phyloP scores from a whole-genome alignment of 2,329 filamentous ascomycete species.

The Aspergillus pseudonomiae region DNA sequence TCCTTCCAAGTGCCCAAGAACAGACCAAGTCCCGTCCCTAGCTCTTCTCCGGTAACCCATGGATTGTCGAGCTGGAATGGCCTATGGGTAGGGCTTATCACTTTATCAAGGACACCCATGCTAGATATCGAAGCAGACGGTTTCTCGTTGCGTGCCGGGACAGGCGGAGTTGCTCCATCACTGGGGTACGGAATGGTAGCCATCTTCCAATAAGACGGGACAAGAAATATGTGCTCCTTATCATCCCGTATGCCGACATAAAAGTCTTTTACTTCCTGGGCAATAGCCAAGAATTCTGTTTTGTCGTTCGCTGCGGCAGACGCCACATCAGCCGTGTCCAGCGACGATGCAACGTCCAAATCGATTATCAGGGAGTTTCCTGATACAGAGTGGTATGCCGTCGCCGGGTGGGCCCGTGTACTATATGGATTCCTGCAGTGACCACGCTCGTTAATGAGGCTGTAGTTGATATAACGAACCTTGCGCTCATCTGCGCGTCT shows the following conservation, averaged over 20 bases:
- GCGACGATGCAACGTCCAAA: conserved; percentile 16
- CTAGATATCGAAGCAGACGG: conserved; percentile 29
- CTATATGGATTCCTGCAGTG: conserved; percentile 25
- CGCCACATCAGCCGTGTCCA: neutral
- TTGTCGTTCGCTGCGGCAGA: neutral
- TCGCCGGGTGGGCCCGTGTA: conserved; percentile 19
- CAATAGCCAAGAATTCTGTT: conserved; percentile 15
- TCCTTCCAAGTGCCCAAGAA: conserved; percentile 46
- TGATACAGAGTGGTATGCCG: conserved; percentile 30
- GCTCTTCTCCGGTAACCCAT: conserved; percentile 52
- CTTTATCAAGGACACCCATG: conserved; percentile 35
- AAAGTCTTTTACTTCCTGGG: conserved; percentile 20
- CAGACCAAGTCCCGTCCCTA: conserved; percentile 43
- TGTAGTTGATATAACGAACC: conserved; percentile 30
- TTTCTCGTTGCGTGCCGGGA: conserved; percentile 21
- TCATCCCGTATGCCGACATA: conserved; percentile 25
- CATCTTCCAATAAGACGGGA: conserved; percentile 25
- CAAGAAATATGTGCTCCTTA: conserved; percentile 22
- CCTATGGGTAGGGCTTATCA: conserved; percentile 33
- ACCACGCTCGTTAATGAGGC: conserved; percentile 27
- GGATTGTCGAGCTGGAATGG: conserved; percentile 36
- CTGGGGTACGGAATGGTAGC: conserved; percentile 22
- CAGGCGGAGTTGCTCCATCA: conserved; percentile 11
- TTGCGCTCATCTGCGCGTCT: conserved; percentile 8
- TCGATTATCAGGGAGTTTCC: conserved; percentile 25